Base-by-base conservation (phyloP, 805 yeast species). In the Wickerhamiella siamensis region DNA sequence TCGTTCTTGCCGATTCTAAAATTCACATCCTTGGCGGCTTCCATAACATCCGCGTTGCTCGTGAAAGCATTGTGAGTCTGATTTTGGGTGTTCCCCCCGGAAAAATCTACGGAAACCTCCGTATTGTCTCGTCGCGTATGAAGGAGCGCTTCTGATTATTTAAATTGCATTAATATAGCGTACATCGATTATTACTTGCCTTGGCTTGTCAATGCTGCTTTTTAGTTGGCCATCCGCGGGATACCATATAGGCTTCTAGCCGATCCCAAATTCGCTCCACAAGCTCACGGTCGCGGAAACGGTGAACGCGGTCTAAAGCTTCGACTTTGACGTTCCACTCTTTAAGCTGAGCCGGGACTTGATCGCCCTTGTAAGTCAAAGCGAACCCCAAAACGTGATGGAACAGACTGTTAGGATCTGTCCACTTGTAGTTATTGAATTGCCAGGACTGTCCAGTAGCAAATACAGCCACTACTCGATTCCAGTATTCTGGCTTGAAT, bases 371-470 rank as follows among this genome's bases (percentile, higher is more conserved):
- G 61, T 75, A 86, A 35, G 77, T 69, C 51, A 86, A 68, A 53
- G 75, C 82, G 56, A 74, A 87, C 2, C 98, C 98, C 45, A 79
- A 76, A 49, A 81, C 81, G 51, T 74, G 77, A 54, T 80, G 91
- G 61, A 91, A 91, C 48, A 91, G 67, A 35, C 67, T 67, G 45
- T 79, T 75, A 2, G 98, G 95, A 42, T 78, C 75, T 32, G 75
- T 69, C 75, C 86, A 80, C 57, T 79, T 81, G 62, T 88, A 91
- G 53, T 77, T 74, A 55, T 82, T 75, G 63, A 91, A 83, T 63
- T 91, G 99, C 99, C 99, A 91, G 42, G 78, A 69, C 64, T 91
- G 98, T 10, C 99, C 99, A 9, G 96, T 88, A 15, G 95, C 88
- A 64, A 91, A 79, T 31, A 91, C 82, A 0, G 94, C 96, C 38